Base-by-base conservation (phyloP, 306 rosid species). In the Cicer judaicum region DNA sequence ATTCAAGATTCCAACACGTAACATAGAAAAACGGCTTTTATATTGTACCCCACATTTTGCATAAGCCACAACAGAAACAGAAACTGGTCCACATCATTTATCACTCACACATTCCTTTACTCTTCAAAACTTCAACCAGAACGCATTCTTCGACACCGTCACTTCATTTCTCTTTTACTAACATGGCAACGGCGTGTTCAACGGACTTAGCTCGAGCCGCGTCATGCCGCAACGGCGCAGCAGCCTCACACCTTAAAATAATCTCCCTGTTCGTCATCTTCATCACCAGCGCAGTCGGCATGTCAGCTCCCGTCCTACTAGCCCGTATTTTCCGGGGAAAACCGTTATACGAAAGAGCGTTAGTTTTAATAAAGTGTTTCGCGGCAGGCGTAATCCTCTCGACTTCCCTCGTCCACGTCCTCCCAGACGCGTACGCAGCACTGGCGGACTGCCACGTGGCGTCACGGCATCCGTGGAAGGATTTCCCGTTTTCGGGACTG, bases 371-470 rank as follows among this genome's bases (percentile, higher is more conserved):
- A 65, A 92, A 94, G 81, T 94, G 96, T 81, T 94, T 92, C 79
- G 99, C 99, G 18, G 97, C 99, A 11, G 97, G 97, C 2, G 99
- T 94, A 0, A 90, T 94, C n/a, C 93, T 94, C 56, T 92, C 97
- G 46, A 94, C 99, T 18, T 94, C 97, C 10, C 80, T 94, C 18
- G 97, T 94, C 82, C 99, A 94, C 91, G 99, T 94, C 6, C 96
- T 94, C 38, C 99, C 99, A 0, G 97, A 90, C 75, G 97, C 99
- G 70, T 94, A 65, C 81, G 81, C 79, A 19, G 93, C 99, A 24
- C 97, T 94, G 82, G 64, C 90, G 18, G 93, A 94, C 80, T 92
- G 97, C 93, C 92, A 77, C 1, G 89, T 92, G 47, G 91, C 96
- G 0, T 79, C 99, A 0, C 81, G 54, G 0, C 99, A 94, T 53